phyloP scores from a whole-genome alignment of 1,284 basidiomycete species.

The Ustilago curta region DNA sequence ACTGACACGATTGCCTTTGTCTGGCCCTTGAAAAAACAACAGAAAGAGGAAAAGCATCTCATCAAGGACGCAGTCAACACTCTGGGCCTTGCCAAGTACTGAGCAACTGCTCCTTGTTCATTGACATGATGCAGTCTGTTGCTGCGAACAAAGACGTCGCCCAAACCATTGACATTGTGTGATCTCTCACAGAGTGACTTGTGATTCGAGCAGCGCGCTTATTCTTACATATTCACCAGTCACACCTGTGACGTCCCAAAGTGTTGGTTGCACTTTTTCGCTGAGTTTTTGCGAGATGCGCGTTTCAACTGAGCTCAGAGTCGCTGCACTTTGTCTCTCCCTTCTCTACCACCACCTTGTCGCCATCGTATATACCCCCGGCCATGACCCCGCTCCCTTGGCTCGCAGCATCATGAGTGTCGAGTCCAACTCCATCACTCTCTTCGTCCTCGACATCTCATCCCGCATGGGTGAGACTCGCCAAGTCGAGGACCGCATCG shows the following conservation, averaged over 20 bases:
- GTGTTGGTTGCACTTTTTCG: constrained; percentile 33
- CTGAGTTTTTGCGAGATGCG: not conserved
- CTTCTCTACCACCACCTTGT: constrained; percentile 10
- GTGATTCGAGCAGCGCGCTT: constrained; percentile 6
- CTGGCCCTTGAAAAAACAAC: not conserved
- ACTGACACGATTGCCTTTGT: not conserved
- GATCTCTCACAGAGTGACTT: not conserved
- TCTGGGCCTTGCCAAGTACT: constrained; percentile 47
- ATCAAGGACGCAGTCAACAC: constrained; percentile 55
- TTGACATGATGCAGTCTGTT: not conserved
- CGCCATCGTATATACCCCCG: constrained; percentile 10
- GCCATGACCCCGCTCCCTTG: constrained; percentile 6
- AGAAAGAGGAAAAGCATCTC: constrained; percentile 62
- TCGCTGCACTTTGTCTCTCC: not conserved
- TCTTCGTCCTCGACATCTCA: constrained; percentile 85
- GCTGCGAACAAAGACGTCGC: too few relatives aligned
- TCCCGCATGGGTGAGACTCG: constrained; percentile 81
- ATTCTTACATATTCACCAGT: too few relatives aligned
- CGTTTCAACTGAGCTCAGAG: constrained; percentile 8
- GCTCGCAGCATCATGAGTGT: constrained; percentile 40
- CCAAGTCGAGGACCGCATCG: constrained; percentile 47
- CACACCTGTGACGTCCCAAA: too few relatives aligned
- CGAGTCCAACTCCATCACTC: constrained; percentile 42
- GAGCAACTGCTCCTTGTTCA: not conserved
- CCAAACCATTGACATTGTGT: too few relatives aligned